Percentiles rank a stretch among this genome's conserved stretches.
phyloP scores from a whole-genome alignment of 2,329 filamentous ascomycete species.

The Clarireedia hainanense region DNA sequence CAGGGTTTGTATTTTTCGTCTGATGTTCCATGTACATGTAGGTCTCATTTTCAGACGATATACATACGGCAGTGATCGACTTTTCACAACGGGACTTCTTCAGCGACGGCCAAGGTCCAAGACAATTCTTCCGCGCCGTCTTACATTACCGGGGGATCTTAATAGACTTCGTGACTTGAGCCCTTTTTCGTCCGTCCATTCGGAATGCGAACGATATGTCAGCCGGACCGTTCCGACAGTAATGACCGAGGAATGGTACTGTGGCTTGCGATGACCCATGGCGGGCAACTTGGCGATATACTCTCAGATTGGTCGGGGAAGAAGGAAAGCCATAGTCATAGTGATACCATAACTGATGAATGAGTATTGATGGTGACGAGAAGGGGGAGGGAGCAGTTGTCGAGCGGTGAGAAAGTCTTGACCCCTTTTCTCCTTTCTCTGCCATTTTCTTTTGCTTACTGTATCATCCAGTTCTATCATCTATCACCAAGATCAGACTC shows the following conservation, averaged over 20 bases:
- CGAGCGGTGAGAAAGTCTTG: background rate
- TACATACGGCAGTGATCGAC: background rate
- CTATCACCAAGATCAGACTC: background rate
- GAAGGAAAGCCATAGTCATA: background rate
- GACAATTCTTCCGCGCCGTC: background rate
- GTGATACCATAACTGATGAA: background rate
- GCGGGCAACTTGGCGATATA: background rate
- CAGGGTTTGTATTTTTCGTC: background rate
- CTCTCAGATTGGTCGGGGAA: background rate
- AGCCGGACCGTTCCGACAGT: conserved; percentile 7
- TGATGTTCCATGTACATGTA: background rate
- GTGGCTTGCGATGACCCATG: background rate
- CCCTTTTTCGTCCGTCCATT: background rate
- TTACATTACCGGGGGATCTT: background rate
- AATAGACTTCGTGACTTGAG: background rate
- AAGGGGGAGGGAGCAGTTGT: too few relatives aligned
- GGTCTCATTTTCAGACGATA: background rate
- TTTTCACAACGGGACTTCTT: background rate
- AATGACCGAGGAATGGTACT: background rate
- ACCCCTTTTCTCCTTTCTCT: too few relatives aligned
- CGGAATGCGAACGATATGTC: background rate
- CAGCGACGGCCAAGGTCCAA: background rate
- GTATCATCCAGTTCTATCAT: background rate
- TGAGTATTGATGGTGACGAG: too few relatives aligned
- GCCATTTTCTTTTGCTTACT: too few relatives aligned